Evolutionary conservation across 495 filamentous ascomycete species (phyloP), one percentile per base, ranked within the genome.

Genomic region (Xylaria telfairii): DNA sequence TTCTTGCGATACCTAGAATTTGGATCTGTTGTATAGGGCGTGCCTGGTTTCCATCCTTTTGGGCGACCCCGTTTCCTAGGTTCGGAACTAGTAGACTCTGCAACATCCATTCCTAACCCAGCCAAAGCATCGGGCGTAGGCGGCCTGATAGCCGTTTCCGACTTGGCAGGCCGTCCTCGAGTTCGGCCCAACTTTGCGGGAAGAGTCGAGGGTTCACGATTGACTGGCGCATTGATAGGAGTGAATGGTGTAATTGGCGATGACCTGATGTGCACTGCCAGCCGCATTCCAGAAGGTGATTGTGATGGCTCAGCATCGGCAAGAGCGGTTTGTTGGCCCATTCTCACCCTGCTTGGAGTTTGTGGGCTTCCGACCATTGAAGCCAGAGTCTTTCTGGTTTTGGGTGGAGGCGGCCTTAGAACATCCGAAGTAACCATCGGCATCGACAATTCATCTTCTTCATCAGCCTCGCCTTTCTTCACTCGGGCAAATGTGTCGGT

Each of bases 221-320:
- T 49, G 39, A 37, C 37, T 39, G 60, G 26, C n/a, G 49, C 32
- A 39, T 70, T 70, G 49, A 63, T 70, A 28, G 26, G 68, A 19
- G 49, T 57, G 42, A 81, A 78, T 1, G 75, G 78, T 34, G 66
- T 73, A 44, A 53, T 30, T 49, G 69, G 63, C 10, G 72, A 68
- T 13, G 75, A 69, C 24, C 65, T 69, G 34, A 78, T 76, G 41
- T 78, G 75, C 15, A 78, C 76, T 34, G 76, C 76, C 41, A 78
- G 21, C 26, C 41, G 61, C 63, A 69, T 57, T 9, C 19, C 60
- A 13, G 72, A 42, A 42, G 70, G 67, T 3, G 46, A 41, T 47
- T 54, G 70, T 17, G 70, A 67, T 67, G 34, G 57, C 19, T 42
- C 21, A 19, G 28, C 66, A 59, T 51, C 51, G n/a, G 67, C 9